Evolutionary conservation across 202 grass and related monocot genomes (phyloP).

Genomic region (Cymbopogon flexuosus): DNA sequence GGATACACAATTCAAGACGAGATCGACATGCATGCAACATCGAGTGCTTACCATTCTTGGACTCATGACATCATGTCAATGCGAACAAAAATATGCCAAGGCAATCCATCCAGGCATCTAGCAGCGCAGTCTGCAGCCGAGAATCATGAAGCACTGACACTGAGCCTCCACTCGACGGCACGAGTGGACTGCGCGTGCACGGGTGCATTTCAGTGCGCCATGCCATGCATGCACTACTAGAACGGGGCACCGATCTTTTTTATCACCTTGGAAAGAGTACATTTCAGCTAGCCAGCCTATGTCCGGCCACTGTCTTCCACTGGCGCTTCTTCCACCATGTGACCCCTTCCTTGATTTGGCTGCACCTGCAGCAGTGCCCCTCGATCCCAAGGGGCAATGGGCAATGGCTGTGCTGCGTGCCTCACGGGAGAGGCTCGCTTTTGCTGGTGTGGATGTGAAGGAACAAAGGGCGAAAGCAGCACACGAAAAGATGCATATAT

Average conservation of each 20-base stretch:
- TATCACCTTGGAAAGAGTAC: background rate
- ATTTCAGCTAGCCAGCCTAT: conserved; percentile 5
- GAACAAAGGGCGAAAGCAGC: conserved; percentile 15
- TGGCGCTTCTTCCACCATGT: conserved; percentile 29
- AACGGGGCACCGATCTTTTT: background rate
- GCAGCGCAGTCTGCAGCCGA: background rate
- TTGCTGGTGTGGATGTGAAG: conserved; percentile 30
- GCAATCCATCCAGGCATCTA: conserved; percentile 12
- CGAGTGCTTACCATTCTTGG: background rate
- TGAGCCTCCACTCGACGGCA: conserved; percentile 22
- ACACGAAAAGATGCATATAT: conserved; percentile 6
- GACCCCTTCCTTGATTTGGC: conserved; percentile 38
- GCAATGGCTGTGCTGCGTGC: conserved; percentile 13
- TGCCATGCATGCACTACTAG: background rate
- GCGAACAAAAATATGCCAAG: conserved; percentile 16
- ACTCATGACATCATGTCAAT: conserved; percentile 3
- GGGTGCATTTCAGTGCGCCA: background rate
- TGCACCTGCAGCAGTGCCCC: conserved; percentile 4
- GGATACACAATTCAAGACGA: too few species aligned
- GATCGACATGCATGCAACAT: too few species aligned
- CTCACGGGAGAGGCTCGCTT: conserved; percentile 34
- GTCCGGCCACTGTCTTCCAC: background rate
- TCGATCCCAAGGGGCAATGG: background rate
- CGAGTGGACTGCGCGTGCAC: background rate
- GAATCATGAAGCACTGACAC: conserved; percentile 28